Base-by-base conservation (phyloP, 2,329 filamentous ascomycete genomes). In the Tolypocladium capitatum region DNA sequence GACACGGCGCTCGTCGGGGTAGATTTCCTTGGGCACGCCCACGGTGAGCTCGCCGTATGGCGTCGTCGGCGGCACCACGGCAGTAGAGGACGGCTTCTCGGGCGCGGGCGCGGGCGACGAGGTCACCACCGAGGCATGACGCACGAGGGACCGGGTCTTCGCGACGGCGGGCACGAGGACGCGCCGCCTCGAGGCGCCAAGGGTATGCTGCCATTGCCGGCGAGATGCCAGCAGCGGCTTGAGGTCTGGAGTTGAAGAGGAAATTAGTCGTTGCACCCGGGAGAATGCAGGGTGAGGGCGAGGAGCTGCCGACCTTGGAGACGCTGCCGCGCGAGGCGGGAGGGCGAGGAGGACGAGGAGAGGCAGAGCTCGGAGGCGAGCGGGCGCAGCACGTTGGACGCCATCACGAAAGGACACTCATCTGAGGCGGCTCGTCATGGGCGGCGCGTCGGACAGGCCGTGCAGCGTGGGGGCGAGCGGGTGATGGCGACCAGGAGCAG, bases 21-120 rank as follows among this genome's bases (percentile, higher is more conserved):
- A 88, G n/a, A 78, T 83, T 65, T 95, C 89, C 49, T 76, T 79
- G 14, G 87, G 87, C 4, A 92, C 78, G 49, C 88, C 88, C 43
- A 95, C 80, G 4, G 80, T 84, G 48, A 94, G 74, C 41, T 81
- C 71, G 20, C 75, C 69, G 63, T 89, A 94, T 0, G 87, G 85
- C 3, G 66, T 75, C 24, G 73, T 72, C 2, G 67, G 64, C 14
- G 73, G 59, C 5, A 64, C 61, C 30, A 58, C 58, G 38, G 56
- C 55, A 5, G 71, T 69, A 18, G 70, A 71, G 55, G 69, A 71
- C 11, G 60, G 51, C 20, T 60, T 58, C n/a, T 49, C 47, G 20
- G 49, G 24, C 46, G 57, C 40, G 7, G 57, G 48, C 46, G 57
- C 40, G 7, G 57, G 47, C 49, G n/a, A 58, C 57, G 43, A 63